Evolutionary conservation across 2,329 filamentous ascomycete genomes (phyloP).

Genomic region (Xylariaceae sp.): DNA sequence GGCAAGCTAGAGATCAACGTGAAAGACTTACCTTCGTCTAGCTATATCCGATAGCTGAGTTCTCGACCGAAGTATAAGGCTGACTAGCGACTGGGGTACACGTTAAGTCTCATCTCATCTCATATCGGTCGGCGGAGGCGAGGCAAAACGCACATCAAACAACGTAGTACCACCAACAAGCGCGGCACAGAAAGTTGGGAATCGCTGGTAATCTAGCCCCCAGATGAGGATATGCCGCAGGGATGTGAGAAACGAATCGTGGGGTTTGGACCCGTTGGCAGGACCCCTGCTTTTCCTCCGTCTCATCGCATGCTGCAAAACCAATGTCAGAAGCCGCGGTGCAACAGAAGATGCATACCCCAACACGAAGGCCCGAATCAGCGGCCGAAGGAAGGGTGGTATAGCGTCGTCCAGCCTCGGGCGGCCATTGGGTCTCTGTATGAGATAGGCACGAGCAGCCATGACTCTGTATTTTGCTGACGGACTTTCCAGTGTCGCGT

Average conservation of each 20-base stretch:
- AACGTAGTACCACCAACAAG: conserved; percentile 58
- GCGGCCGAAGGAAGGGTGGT: conserved; percentile 50
- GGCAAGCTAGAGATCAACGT: neutral
- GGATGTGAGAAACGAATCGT: conserved; percentile 30
- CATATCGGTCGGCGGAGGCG: neutral
- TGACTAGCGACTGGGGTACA: too few relatives aligned
- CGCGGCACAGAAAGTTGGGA: conserved; percentile 59
- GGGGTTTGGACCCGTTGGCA: conserved; percentile 21
- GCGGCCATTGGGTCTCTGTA: conserved; percentile 10
- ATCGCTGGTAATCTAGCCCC: conserved; percentile 52
- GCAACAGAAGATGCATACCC: conserved; percentile 58
- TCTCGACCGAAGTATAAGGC: conserved; percentile 11
- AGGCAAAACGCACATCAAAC: conserved; percentile 46
- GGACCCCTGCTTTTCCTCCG: conserved; percentile 30
- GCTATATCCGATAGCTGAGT: conserved; percentile 21
- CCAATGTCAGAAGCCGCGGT: conserved; percentile 52
- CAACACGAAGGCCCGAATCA: conserved; percentile 56
- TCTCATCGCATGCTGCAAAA: conserved; percentile 47
- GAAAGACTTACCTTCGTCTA: conserved; percentile 31
- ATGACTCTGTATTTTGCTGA: too few relatives aligned
- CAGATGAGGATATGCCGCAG: conserved; percentile 42
- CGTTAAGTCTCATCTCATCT: too few relatives aligned
- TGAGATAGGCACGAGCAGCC: too few relatives aligned
- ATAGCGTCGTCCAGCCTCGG: conserved; percentile 33
- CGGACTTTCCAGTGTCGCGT: too few relatives aligned